Evolutionary conservation across 2,329 filamentous ascomycete species (phyloP).

Genomic region (Coleophoma crateriformis): DNA sequence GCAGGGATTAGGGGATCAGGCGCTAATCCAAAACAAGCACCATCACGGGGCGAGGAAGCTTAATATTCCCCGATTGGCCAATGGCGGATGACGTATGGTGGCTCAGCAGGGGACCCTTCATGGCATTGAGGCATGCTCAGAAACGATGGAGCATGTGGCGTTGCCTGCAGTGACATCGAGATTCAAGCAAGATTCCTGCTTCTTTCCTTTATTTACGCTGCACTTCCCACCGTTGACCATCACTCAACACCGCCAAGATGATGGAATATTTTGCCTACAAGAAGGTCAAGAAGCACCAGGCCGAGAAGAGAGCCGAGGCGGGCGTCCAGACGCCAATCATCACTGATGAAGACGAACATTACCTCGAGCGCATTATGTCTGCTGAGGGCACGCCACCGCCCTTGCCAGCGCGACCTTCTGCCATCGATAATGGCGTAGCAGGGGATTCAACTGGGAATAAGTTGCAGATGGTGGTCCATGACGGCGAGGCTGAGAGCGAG

Average conservation of each 20-base stretch:
- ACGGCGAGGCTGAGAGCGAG: constrained; percentile 29
- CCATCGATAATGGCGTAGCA: constrained; percentile 9
- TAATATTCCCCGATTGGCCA: not conserved
- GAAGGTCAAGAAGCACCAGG: constrained; percentile 55
- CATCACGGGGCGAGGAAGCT: too few species aligned
- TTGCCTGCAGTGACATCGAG: not conserved
- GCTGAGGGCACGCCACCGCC: constrained; percentile 43
- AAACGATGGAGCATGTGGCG: not conserved
- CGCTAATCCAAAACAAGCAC: too few species aligned
- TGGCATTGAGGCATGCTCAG: not conserved
- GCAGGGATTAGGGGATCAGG: too few species aligned
- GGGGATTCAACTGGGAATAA: constrained; percentile 19
- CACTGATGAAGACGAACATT: constrained; percentile 50
- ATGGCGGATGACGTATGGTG: not conserved
- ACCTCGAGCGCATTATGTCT: constrained; percentile 50
- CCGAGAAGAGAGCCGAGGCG: constrained; percentile 34
- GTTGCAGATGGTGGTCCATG: constrained; percentile 33
- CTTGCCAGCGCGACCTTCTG: constrained; percentile 34
- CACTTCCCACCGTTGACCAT: not conserved
- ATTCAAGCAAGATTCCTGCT: not conserved
- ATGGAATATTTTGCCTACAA: constrained; percentile 58
- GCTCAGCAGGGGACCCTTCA: not conserved
- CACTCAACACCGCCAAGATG: constrained; percentile 35
- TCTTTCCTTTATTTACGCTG: not conserved
- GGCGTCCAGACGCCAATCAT: constrained; percentile 36